Conservation (phyloP, 345 rosid genomes). For the Gynandropsis gynandra region DNA sequence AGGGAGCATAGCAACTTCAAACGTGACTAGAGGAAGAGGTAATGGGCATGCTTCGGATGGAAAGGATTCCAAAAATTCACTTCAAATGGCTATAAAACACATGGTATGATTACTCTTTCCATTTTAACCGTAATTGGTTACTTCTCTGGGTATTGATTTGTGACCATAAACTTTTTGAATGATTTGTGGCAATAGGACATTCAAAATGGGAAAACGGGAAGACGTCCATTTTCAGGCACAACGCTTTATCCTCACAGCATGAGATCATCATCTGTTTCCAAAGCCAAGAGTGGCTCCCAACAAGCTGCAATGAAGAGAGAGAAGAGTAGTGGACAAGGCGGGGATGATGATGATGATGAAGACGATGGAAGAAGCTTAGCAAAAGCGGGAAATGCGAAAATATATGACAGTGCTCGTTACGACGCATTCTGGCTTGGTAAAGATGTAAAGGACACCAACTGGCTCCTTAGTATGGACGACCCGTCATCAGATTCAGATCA, state of each 20-base stretch:
- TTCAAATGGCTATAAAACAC: conserved; percentile 25
- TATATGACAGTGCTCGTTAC: conserved; percentile 25
- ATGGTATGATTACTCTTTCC: conserved; percentile 18
- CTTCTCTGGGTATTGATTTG: neutral
- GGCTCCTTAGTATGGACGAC: conserved; percentile 28
- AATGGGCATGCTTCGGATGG: neutral
- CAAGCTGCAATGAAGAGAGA: conserved; percentile 9
- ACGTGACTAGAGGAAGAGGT: conserved; percentile 22
- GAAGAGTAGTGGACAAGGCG: conserved; percentile 18
- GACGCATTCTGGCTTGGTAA: conserved; percentile 23
- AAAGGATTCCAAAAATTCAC: conserved; percentile 13
- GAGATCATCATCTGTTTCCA: conserved; percentile 9
- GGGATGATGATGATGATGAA: conserved; percentile 23
- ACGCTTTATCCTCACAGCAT: conserved; percentile 31
- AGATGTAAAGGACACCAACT: conserved; percentile 30
- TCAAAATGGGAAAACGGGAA: conserved; percentile 19
- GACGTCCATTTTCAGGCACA: conserved; percentile 19
- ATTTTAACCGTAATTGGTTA: neutral
- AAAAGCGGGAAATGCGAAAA: conserved; percentile 6
- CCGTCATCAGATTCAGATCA: conserved; percentile 11
- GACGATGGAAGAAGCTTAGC: conserved; percentile 24
- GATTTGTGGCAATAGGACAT: conserved; percentile 11
- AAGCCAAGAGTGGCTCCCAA: conserved; percentile 15
- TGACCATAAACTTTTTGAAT: neutral
- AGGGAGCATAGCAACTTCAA: neutral